phyloP scores from a whole-genome alignment of 106 monocot species.

The Dendrobium huoshanense region DNA sequence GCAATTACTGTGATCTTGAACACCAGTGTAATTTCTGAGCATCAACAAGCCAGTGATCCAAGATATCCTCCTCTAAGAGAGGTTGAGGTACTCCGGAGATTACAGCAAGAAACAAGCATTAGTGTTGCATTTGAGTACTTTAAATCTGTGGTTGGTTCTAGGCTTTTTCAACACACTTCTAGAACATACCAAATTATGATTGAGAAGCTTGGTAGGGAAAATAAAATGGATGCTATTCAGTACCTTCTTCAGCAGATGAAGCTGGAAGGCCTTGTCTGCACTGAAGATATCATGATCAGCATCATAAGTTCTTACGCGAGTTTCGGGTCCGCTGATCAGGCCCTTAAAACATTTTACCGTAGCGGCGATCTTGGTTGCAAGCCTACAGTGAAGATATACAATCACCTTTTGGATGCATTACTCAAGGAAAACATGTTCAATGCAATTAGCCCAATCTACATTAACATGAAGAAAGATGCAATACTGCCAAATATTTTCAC shows the following conservation, averaged over 20 bases:
- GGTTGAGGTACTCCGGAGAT: slow-evolving; percentile 26
- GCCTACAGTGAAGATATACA: slow-evolving; percentile 66
- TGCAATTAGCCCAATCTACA: slow-evolving; percentile 47
- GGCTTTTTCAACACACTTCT: slow-evolving; percentile 40
- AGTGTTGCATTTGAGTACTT: slow-evolving; percentile 38
- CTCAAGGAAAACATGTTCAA: slow-evolving; percentile 48
- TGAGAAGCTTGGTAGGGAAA: slow-evolving; percentile 34
- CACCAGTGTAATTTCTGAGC: slow-evolving; percentile 18
- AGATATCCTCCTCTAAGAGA: slow-evolving; percentile 24
- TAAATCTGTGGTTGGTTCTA: slow-evolving; percentile 25
- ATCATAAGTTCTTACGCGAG: slow-evolving; percentile 53
- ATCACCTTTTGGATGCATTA: slow-evolving; percentile 68
- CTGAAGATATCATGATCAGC: slow-evolving; percentile 38
- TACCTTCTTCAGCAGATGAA: slow-evolving; percentile 74
- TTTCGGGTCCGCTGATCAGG: slow-evolving; percentile 35
- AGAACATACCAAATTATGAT: slow-evolving; percentile 44
- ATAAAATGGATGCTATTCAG: slow-evolving; percentile 47
- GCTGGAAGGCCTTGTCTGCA: slow-evolving; percentile 44
- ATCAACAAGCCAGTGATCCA: background rate
- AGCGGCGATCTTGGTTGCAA: slow-evolving; percentile 55
- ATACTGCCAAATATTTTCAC: slow-evolving; percentile 75
- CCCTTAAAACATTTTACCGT: slow-evolving; percentile 75
- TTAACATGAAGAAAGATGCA: slow-evolving; percentile 73
- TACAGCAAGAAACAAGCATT: slow-evolving; percentile 19
- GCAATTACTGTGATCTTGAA: slow-evolving; percentile 14